Conservation (phyloP, 2,329 filamentous ascomycete genomes). For the Trichocomaceae sp. region DNA sequence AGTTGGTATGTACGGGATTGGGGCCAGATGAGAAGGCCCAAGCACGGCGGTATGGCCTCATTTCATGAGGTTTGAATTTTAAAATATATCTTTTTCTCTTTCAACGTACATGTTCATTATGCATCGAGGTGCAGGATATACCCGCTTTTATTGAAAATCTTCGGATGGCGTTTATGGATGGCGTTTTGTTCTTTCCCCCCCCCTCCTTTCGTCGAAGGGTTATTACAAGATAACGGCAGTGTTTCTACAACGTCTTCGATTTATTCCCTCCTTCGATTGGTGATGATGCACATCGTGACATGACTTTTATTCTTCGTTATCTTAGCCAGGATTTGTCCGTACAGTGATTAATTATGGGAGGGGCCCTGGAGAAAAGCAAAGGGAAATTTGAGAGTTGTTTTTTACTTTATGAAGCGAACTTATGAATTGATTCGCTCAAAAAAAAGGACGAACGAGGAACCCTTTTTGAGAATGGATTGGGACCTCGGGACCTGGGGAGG, state of each 20-base stretch:
- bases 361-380: background rate
- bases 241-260: background rate
- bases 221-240: background rate
- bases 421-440: slow-evolving; percentile 4
- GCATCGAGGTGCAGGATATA: slow-evolving; percentile 46
- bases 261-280: background rate
- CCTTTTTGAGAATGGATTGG: background rate
- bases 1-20: slow-evolving; percentile 41
- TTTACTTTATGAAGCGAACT: background rate
- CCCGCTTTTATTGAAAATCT: slow-evolving; percentile 37
- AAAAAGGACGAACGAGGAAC: background rate
- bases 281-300: background rate
- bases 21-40: slow-evolving; percentile 31
- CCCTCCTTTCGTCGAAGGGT: background rate
- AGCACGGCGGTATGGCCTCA: slow-evolving; percentile 6
- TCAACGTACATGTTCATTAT: slow-evolving; percentile 29
- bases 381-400: background rate
- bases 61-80: slow-evolving; percentile 14
- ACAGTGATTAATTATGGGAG: background rate
- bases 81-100: slow-evolving; percentile 15
- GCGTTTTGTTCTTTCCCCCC: slow-evolving; percentile 9
- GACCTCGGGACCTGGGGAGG: background rate
- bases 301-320: background rate
- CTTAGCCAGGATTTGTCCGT: background rate
- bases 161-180: slow-evolving; percentile 32